These are phyloP conservation scores for Eucalyptus cloeziana DNA, from an alignment of 345 rosid species.

Conservation along the genomic window DNA sequence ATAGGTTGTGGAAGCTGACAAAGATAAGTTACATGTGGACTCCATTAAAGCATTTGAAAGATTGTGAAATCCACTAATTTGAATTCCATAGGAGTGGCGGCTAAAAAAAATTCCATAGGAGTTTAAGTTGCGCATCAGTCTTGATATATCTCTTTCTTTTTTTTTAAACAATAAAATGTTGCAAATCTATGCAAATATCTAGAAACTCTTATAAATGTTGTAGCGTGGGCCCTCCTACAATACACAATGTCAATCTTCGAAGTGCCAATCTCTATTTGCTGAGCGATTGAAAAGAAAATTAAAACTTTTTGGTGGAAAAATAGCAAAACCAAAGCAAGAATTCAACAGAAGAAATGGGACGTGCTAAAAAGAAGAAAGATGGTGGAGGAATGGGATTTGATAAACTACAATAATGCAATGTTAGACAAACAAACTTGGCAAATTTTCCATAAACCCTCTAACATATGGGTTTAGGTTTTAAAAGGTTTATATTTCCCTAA, in stretches of 20 bases:
- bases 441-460: background rate
- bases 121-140: background rate
- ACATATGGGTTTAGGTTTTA: background rate
- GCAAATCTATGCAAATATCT: background rate
- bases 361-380: background rate
- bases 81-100: background rate
- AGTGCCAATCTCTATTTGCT: background rate
- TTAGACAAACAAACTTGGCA: background rate
- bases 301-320: background rate
- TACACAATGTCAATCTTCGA: background rate
- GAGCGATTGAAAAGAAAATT: background rate
- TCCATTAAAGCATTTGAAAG: background rate
- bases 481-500: background rate
- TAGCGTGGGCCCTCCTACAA: background rate
- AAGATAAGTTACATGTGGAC: background rate
- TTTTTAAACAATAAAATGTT: background rate
- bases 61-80: background rate
- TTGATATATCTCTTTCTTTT: background rate
- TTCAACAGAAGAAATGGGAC: background rate
- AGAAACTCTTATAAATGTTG: background rate
- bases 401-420: background rate
- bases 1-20: background rate
- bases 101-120: background rate
- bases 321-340: background rate
- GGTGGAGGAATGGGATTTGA: background rate